A percentile compares a stretch with the other conserved stretches of the same genome.
Evolutionary conservation across 768 basidiomycete genomes (phyloP).

Genomic region (Leucocoprinus sp.): DNA sequence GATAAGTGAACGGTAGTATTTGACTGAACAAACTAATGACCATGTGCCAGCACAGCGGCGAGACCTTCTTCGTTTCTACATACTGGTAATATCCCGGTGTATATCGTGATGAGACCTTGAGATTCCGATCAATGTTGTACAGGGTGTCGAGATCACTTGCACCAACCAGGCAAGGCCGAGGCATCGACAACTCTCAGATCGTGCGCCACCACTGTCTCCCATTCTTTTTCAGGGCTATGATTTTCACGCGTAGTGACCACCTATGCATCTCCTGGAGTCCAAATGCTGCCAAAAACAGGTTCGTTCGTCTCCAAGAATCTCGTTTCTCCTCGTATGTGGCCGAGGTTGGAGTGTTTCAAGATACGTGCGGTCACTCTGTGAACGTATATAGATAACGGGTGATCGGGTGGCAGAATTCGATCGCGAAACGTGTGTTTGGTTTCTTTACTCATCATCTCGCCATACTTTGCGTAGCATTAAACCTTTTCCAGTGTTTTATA

Average conservation of each 20-base stretch:
- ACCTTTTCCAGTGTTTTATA: not conserved
- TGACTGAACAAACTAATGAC: conserved; percentile 27
- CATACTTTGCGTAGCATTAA: conserved; percentile 26
- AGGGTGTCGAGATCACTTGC: not conserved
- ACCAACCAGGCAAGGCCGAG: conserved; percentile 60
- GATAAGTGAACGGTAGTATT: not conserved
- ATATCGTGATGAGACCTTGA: conserved; percentile 72
- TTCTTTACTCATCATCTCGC: conserved; percentile 29
- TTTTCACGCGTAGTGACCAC: conserved; percentile 14
- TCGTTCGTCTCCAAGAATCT: conserved; percentile 13
- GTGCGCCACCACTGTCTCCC: conserved; percentile 74
- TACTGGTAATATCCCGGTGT: conserved; percentile 81
- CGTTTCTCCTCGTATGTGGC: conserved; percentile 38
- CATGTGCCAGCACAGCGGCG: conserved; percentile 80
- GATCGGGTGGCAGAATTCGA: conserved; percentile 54
- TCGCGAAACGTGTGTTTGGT: conserved; percentile 44
- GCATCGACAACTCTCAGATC: conserved; percentile 70
- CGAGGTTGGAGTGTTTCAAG: conserved; percentile 65
- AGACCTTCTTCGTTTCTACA: conserved; percentile 73
- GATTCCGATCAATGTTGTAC: not conserved
- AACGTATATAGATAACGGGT: conserved; percentile 62
- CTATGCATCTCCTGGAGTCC: conserved; percentile 27
- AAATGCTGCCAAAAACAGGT: conserved; percentile 19
- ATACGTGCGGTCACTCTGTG: conserved; percentile 60
- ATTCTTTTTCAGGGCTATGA: conserved; percentile 34